These are phyloP conservation scores for Phaseolus coccineus DNA, from an alignment of 331 rosid species.

Conservation along the genomic window DNA sequence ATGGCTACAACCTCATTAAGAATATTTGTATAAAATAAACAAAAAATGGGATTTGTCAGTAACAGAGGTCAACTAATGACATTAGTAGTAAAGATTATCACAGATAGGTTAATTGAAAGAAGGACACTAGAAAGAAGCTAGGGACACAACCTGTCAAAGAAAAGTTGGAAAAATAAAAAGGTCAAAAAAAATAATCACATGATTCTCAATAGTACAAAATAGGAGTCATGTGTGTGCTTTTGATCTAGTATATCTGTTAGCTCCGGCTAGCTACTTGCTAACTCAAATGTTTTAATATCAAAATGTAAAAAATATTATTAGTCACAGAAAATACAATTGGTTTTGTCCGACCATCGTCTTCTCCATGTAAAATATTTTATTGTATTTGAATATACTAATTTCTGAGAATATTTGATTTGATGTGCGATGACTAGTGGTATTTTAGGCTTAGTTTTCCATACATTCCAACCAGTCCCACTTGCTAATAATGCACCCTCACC, in stretches of 20 bases:
- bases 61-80: slow-evolving; percentile 56
- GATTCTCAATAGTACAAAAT: slow-evolving; percentile 61
- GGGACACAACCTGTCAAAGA: slow-evolving; percentile 40
- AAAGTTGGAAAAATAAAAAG: slow-evolving; percentile 34
- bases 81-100: slow-evolving; percentile 47
- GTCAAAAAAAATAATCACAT: slow-evolving; percentile 48
- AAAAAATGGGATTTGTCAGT: slow-evolving; percentile 38
- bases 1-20: background rate
- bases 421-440: slow-evolving; percentile 46
- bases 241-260: slow-evolving; percentile 21
- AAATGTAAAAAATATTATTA: slow-evolving; percentile 5
- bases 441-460: slow-evolving; percentile 45
- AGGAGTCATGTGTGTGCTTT: slow-evolving; percentile 49
- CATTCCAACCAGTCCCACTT: slow-evolving; percentile 49
- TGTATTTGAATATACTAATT: slow-evolving; percentile 43
- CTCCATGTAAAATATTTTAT: slow-evolving; percentile 41
- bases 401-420: slow-evolving; percentile 55
- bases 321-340: slow-evolving; percentile 30
- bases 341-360: slow-evolving; percentile 55
- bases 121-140: background rate
- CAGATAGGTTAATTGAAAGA: slow-evolving; percentile 34
- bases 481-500: slow-evolving; percentile 42
- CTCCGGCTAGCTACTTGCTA: slow-evolving; percentile 36
- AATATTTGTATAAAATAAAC: background rate
- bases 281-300: slow-evolving; percentile 37